Evolutionary conservation across 23 red algal genomes (phyloP), one percentile per base, ranked within the genome.

Genomic region (Gracilaria vermiculophylla): DNA sequence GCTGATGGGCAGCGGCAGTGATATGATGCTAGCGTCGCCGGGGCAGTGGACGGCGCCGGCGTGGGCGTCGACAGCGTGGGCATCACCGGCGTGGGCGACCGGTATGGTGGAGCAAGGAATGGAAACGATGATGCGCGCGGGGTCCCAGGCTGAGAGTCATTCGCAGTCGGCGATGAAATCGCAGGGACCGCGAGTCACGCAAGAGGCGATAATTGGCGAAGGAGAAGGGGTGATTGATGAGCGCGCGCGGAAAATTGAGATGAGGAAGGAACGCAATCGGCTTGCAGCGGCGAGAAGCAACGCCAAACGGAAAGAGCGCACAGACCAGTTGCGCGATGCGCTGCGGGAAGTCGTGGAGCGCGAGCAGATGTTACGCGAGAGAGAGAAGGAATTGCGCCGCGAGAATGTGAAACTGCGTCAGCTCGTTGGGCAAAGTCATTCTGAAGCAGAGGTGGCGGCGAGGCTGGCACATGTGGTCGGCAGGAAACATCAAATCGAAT

Each of bases 331-430:
- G 52, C 66, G 84, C 44, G 36, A 41, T 20, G 32, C 53, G 21
- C 69, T 88, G 34, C 47, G 28, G 10, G 66, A 61, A 20, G 54
- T n/a, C 0, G 35, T 35, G 69, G 21, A 62, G 13, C 67, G 69
- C 33, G 65, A 52, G 72, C 62, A 58, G 12, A 2, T 15, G 53
- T 50, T 88, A 9, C 50, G 66, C 34, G 84, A 48, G 36, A 28
- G 53, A 10, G 84, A 88, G 39, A 53, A 27, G 52, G 36, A 61
- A 29, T 65, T 88, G 35, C 65, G 84, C 16, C 62, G 54, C 60
- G 84, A 88, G n/a, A 88, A 88, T 47, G 84, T 88, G 69, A 37
- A 52, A 2, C 57, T 88, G 47, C 24, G 84, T 11, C 29, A 44
- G 15, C 54, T 77, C 28, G 66, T 69, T 11, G 70, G 67, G 20